Conservation (phyloP, 2,329 filamentous ascomycete genomes). For the Talaromyces sp. region DNA sequence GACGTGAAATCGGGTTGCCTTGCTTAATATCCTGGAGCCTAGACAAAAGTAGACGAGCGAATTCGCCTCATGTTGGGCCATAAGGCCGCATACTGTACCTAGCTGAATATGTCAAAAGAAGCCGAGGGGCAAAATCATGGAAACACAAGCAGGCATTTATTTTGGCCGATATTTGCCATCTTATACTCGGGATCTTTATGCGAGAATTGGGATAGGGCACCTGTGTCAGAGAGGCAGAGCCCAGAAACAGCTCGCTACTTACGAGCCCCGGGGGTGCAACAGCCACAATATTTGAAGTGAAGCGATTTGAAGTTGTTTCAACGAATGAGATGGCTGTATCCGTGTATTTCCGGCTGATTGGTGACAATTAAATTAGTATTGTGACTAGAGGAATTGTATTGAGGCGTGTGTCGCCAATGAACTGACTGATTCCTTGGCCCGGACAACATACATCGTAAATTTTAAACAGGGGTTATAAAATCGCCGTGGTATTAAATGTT, state of each 20-base stretch:
- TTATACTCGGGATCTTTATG: neutral
- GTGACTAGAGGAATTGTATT: neutral
- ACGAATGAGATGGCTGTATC: neutral
- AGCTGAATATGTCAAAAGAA: neutral
- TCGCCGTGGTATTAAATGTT: neutral
- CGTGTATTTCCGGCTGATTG: neutral
- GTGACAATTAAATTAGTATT: neutral
- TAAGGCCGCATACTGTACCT: neutral
- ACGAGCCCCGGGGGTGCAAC: neutral
- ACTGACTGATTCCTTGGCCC: neutral
- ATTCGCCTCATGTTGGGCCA: neutral
- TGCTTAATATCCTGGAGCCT: neutral
- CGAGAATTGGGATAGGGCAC: neutral
- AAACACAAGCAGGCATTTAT: neutral
- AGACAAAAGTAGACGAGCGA: neutral
- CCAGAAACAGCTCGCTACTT: neutral
- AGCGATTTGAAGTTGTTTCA: neutral
- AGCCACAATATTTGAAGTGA: neutral
- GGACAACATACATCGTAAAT: neutral
- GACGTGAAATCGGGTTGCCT: neutral
- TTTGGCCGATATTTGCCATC: neutral
- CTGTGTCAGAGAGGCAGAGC: neutral
- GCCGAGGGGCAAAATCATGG: neutral
- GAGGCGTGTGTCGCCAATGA: neutral
- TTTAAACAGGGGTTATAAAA: neutral